These are phyloP conservation scores for Ceriops decandra DNA, from an alignment of 345 rosid genomes.

Conservation along the genomic window DNA sequence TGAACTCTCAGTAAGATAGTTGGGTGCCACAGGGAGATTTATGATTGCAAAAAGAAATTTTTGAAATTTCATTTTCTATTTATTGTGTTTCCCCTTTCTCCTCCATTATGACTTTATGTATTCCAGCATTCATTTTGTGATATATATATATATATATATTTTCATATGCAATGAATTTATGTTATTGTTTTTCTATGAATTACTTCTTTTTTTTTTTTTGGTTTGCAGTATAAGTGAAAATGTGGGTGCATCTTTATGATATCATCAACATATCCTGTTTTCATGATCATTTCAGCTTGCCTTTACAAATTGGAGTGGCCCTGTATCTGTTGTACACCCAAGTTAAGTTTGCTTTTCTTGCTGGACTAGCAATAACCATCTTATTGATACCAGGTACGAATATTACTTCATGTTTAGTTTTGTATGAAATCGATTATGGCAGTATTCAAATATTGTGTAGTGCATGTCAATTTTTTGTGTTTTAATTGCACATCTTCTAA, in stretches of 20 bases:
- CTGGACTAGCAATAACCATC: constrained; percentile 81
- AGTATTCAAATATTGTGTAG: not conserved
- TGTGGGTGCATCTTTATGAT: not conserved
- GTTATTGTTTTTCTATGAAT: not conserved
- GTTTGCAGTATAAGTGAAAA: not conserved
- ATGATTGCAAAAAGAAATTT: too few relatives aligned
- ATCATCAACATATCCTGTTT: constrained; percentile 1
- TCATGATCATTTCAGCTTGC: constrained; percentile 62
- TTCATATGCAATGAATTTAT: not conserved
- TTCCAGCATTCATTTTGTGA: not conserved
- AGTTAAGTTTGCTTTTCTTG: constrained; percentile 81
- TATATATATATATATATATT: not conserved
- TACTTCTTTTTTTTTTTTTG: not conserved
- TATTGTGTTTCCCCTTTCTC: too few relatives aligned
- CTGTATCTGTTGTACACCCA: constrained; percentile 81
- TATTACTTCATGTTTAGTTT: constrained; percentile 9
- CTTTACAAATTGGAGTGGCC: constrained; percentile 86
- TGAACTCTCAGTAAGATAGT: too few relatives aligned
- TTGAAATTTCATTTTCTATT: too few relatives aligned
- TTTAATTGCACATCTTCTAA: not conserved
- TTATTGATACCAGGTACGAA: constrained; percentile 71
- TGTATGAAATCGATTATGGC: constrained; percentile 7
- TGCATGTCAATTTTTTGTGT: not conserved
- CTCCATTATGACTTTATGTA: too few relatives aligned
- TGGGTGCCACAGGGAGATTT: too few relatives aligned